Evolutionary conservation across 129 eudicot species (phyloP).

Genomic region (Solidago caesia): DNA sequence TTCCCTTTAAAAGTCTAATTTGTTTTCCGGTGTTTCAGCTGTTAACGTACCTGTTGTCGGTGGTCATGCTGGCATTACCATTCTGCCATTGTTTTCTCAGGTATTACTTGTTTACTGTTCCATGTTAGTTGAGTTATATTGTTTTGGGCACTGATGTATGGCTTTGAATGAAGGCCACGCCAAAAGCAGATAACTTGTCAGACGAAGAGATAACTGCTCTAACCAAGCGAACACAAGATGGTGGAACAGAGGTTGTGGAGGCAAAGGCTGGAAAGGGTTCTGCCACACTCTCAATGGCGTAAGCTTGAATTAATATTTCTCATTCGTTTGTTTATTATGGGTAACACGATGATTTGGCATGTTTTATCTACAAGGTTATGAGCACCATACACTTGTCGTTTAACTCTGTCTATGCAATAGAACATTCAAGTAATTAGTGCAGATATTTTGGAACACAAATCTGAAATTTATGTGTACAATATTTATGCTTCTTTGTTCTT

Average conservation of each 20-base stretch:
- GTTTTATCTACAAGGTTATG: too few relatives aligned
- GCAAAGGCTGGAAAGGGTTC: conserved; percentile 98
- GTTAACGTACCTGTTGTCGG: conserved; percentile 88
- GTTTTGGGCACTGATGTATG: neutral
- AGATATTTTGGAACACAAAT: neutral
- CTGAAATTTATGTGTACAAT: neutral
- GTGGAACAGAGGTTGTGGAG: conserved; percentile 92
- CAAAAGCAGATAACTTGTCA: conserved; percentile 50
- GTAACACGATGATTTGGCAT: too few relatives aligned
- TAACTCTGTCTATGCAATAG: neutral
- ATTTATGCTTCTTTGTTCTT: neutral
- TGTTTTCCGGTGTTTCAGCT: conserved; percentile 36
- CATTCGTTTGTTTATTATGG: too few relatives aligned
- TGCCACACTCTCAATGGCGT: conserved; percentile 88
- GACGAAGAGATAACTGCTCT: conserved; percentile 58
- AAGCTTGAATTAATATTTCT: conserved; percentile 22
- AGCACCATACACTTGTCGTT: neutral
- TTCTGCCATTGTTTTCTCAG: conserved; percentile 83
- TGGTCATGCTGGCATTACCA: conserved; percentile 87
- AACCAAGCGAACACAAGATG: conserved; percentile 83
- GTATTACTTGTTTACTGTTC: conserved; percentile 33
- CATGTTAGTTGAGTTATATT: neutral
- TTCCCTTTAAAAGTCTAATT: neutral
- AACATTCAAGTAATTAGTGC: neutral
- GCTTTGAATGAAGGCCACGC: conserved; percentile 50